A percentile compares a stretch with the other conserved stretches of the same genome.
phyloP scores from a whole-genome alignment of 495 filamentous ascomycete species.

The Xylaria venustula region DNA sequence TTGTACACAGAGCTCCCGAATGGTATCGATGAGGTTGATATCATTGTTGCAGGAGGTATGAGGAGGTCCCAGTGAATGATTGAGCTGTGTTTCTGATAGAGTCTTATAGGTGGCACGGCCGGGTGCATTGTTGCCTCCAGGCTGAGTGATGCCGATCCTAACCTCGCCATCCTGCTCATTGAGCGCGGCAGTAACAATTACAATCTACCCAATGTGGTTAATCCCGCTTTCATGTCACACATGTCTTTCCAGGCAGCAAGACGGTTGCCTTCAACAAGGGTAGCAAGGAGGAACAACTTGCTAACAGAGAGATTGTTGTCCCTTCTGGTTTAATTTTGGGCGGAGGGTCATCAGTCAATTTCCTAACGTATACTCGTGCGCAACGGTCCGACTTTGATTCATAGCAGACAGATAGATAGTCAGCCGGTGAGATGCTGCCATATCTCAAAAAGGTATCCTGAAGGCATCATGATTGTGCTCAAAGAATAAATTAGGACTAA shows the following conservation, averaged over 20 bases:
- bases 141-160: slow-evolving; percentile 49
- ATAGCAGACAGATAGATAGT: slow-evolving; percentile 50
- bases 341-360: slow-evolving; percentile 56
- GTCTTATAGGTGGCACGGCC: slow-evolving; percentile 41
- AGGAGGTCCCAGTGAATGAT: background rate
- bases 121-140: slow-evolving; percentile 49
- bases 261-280: slow-evolving; percentile 32
- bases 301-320: slow-evolving; percentile 43
- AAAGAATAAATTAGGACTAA: background rate
- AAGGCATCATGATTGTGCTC: background rate
- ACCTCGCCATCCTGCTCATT: slow-evolving; percentile 51
- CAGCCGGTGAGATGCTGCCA: slow-evolving; percentile 46
- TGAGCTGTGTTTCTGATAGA: background rate
- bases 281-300: slow-evolving; percentile 38
- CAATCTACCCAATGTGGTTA: slow-evolving; percentile 39
- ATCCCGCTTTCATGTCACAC: slow-evolving; percentile 38
- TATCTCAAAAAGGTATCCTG: slow-evolving; percentile 46
- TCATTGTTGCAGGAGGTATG: slow-evolving; percentile 34
- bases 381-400: slow-evolving; percentile 40
- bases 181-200: slow-evolving; percentile 51
- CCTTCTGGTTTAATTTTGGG: slow-evolving; percentile 51
- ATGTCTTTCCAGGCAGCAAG: slow-evolving; percentile 31
- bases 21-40: slow-evolving; percentile 26
- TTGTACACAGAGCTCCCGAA: slow-evolving; percentile 27
- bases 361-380: slow-evolving; percentile 42